These are phyloP conservation scores for Earliella scabrosa DNA, from an alignment of 1,284 basidiomycete genomes.

Conservation along the genomic window DNA sequence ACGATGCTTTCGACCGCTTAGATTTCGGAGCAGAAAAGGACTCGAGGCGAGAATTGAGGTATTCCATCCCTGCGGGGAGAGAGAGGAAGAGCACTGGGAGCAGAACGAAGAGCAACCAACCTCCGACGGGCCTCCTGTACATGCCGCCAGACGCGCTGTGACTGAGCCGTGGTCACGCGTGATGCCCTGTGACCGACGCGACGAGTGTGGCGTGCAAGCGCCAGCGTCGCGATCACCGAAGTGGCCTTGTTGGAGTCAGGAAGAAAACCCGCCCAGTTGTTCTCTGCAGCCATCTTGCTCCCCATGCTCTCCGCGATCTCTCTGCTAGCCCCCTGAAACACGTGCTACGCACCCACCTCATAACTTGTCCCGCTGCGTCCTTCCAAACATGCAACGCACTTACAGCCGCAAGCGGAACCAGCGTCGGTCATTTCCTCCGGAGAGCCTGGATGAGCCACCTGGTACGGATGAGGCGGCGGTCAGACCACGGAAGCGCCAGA, in stretches of 20 bases:
- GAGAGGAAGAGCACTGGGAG: slow-evolving; percentile 1
- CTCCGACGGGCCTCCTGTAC: neutral
- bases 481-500: slow-evolving; percentile 31
- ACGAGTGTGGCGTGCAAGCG: neutral
- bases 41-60: slow-evolving; percentile 55
- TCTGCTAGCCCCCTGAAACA: neutral
- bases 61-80: slow-evolving; percentile 50
- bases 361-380: no score
- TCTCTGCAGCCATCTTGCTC: neutral
- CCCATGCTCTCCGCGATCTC: neutral
- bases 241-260: neutral
- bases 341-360: neutral
- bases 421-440: slow-evolving; percentile 20
- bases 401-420: slow-evolving; percentile 29
- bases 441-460: slow-evolving; percentile 3
- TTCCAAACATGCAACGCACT: slow-evolving; percentile 24
- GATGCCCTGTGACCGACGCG: slow-evolving; percentile 22
- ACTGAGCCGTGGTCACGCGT: slow-evolving; percentile 9
- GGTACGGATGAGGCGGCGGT: neutral
- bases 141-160: slow-evolving; percentile 22
- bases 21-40: slow-evolving; percentile 55
- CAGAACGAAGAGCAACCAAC: slow-evolving; percentile 1
- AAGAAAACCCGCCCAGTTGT: neutral
- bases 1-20: slow-evolving; percentile 45
- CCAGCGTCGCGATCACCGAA: slow-evolving; percentile 8